A percentile compares a stretch with the other conserved stretches of the same genome.
Evolutionary conservation across 192 early-diverging fungal species (phyloP).

Genomic region (Entophlyctis helioformis): DNA sequence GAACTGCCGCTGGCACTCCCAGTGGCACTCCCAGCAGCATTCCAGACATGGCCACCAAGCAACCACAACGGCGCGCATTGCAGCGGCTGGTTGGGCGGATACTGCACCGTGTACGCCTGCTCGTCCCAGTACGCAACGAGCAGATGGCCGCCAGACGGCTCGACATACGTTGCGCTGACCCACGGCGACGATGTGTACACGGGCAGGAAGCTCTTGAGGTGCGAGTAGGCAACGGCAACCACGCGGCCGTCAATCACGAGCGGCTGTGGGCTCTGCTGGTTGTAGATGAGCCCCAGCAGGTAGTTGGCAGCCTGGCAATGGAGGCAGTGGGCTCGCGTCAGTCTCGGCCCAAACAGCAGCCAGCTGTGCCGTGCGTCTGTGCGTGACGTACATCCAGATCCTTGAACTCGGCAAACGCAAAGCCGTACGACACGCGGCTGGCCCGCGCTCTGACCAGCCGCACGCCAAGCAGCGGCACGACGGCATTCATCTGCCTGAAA

Average conservation of each 20-base stretch:
- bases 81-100: background rate
- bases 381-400: constrained; percentile 26
- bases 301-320: background rate
- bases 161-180: constrained; percentile 24
- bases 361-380: too few relatives aligned
- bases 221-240: constrained; percentile 38
- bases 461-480: constrained; percentile 7
- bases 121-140: constrained; percentile 51
- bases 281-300: background rate
- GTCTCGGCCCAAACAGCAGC: too few relatives aligned
- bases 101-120: constrained; percentile 28
- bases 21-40: too few relatives aligned
- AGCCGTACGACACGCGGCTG: constrained; percentile 47
- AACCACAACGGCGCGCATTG: too few relatives aligned
- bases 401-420: constrained; percentile 47
- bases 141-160: constrained; percentile 15
- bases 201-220: constrained; percentile 43
- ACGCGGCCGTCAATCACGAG: constrained; percentile 31
- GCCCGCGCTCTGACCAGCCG: constrained; percentile 44
- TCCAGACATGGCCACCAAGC: too few relatives aligned
- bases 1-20: background rate
- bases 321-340: background rate
- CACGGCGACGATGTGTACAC: constrained; percentile 49
- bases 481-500: background rate
- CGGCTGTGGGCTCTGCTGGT: background rate